phyloP scores from a whole-genome alignment of 148 eudicot species.

The Rhododendron vialii region DNA sequence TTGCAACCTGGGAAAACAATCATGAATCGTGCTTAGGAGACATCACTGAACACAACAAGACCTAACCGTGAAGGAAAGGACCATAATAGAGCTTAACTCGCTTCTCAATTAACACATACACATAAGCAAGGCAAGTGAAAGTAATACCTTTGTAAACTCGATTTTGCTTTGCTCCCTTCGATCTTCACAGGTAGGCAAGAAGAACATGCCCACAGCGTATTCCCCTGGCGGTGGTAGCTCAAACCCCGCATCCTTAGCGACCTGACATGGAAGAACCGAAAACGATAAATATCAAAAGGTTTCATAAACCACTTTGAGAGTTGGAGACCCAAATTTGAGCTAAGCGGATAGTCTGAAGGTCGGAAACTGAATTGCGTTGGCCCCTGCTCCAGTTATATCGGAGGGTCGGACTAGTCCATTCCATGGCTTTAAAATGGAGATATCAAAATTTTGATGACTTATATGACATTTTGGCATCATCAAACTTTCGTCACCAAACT shows the following conservation, averaged over 20 bases:
- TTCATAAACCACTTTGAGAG: not conserved
- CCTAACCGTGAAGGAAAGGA: not conserved
- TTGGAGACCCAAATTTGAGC: not conserved
- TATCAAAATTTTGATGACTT: no score
- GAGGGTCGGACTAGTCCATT: not conserved
- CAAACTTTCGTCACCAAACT: no score
- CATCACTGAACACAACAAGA: not conserved
- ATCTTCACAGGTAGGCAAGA: conserved; percentile 72
- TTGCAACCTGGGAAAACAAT: conserved; percentile 64
- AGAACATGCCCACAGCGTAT: conserved; percentile 98
- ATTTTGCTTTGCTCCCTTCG: conserved; percentile 87
- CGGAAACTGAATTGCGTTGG: not conserved
- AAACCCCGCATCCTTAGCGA: conserved; percentile 73
- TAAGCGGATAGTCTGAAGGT: not conserved
- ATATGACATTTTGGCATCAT: not conserved
- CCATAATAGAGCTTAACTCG: not conserved
- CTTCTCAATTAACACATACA: not conserved
- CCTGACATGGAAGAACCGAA: conserved; percentile 35
- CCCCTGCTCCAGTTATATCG: not conserved
- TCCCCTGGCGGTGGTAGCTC: conserved; percentile 77
- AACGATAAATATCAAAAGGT: not conserved
- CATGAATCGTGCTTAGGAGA: not conserved
- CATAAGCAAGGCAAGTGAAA: not conserved
- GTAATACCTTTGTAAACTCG: conserved; percentile 78
- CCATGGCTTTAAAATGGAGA: not conserved